Evolutionary conservation across 2,329 filamentous ascomycete species (phyloP).

Genomic region (Pseudogymnoascus sp.): DNA sequence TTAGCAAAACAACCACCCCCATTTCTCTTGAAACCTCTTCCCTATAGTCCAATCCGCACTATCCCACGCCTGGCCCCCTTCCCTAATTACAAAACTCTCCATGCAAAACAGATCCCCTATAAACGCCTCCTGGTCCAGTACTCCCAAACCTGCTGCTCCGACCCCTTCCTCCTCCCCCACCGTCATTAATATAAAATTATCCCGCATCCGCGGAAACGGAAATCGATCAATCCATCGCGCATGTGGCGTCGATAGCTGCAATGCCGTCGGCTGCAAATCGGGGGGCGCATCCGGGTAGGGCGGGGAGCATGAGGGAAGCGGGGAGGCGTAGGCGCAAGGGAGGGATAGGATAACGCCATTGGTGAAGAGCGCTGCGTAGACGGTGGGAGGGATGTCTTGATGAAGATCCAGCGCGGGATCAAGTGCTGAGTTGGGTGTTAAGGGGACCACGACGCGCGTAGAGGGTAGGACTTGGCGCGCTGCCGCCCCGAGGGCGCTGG

Average conservation of each 20-base stretch:
- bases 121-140: conserved; percentile 1
- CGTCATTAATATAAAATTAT: conserved; percentile 16
- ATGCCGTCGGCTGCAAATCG: conserved; percentile 11
- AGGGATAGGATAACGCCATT: conserved; percentile 17
- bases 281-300: conserved; percentile 7
- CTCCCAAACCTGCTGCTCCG: neutral
- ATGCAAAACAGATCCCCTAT: neutral
- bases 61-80: conserved; percentile 5
- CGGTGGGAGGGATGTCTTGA: neutral
- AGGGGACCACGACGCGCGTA: neutral
- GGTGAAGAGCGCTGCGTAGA: conserved; percentile 17
- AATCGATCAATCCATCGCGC: conserved; percentile 18
- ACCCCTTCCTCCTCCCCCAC: neutral
- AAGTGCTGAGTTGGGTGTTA: neutral
- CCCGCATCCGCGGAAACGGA: conserved; percentile 13
- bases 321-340: conserved; percentile 11
- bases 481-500: neutral
- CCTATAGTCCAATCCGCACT: neutral
- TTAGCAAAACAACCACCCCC: conserved; percentile 10
- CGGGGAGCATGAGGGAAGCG: conserved; percentile 3
- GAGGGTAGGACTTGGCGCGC: neutral
- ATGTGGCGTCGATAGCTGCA: conserved; percentile 14
- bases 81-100: conserved; percentile 4
- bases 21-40: neutral
- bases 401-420: neutral